These are phyloP conservation scores for Phlegmacium glaucopus DNA, from an alignment of 768 basidiomycete genomes.

Conservation along the genomic window DNA sequence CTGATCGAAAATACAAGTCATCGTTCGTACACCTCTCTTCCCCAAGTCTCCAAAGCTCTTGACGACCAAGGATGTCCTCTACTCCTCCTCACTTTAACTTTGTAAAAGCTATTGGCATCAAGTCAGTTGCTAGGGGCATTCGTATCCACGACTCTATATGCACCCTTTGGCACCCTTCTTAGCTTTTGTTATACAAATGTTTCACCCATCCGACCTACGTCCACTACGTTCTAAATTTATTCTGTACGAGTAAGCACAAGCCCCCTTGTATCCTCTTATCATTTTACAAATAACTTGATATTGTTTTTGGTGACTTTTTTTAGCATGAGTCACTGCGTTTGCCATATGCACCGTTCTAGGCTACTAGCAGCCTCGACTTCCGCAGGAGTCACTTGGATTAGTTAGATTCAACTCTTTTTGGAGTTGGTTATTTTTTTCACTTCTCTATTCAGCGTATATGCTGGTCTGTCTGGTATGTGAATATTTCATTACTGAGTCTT, in stretches of 20 bases:
- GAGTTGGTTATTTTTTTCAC: slow-evolving; percentile 40
- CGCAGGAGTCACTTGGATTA: slow-evolving; percentile 28
- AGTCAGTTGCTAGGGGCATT: slow-evolving; percentile 31
- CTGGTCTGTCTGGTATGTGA: too few relatives aligned
- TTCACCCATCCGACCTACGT: slow-evolving; percentile 31
- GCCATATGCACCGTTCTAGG: slow-evolving; percentile 36
- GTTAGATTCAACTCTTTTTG: slow-evolving; percentile 35
- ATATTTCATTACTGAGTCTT: too few relatives aligned
- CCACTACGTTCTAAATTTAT: slow-evolving; percentile 29
- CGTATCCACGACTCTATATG: slow-evolving; percentile 33
- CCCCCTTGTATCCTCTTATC: neutral
- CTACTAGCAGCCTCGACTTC: slow-evolving; percentile 24
- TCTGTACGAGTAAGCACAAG: slow-evolving; percentile 33
- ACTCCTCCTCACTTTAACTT: slow-evolving; percentile 24
- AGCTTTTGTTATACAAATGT: slow-evolving; percentile 27
- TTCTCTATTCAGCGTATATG: slow-evolving; percentile 39
- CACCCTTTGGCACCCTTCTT: slow-evolving; percentile 28
- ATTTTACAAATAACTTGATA: neutral
- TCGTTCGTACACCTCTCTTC: neutral
- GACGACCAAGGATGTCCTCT: neutral
- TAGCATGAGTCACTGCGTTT: slow-evolving; percentile 41
- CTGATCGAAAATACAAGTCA: neutral
- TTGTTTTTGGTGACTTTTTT: neutral
- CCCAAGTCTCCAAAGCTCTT: neutral
- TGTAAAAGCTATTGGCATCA: slow-evolving; percentile 28